Evolutionary conservation across 1,139 yeast species (phyloP), one percentile per base, ranked within the genome.

Genomic region (Protomyces gravidus): DNA sequence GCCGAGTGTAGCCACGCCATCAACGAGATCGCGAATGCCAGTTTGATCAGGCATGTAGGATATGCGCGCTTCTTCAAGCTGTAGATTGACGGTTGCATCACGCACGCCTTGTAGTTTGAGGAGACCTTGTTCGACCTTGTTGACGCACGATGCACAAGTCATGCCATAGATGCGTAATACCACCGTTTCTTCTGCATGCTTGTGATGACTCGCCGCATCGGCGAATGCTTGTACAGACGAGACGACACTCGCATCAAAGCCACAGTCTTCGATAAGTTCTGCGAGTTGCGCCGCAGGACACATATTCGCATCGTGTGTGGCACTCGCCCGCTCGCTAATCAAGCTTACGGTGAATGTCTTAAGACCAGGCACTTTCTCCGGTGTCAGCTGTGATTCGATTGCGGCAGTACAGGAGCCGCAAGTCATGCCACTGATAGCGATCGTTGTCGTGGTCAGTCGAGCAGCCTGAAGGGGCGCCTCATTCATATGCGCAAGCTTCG

Each of bases 61-160:
- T 9, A 89, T 79, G 17, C 72, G 69, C 0, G 89, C 95, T 59
- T 82, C 82, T 67, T 85, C 90, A 0, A 96, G 88, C 25, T 86
- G 76, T 27, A 87, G 75, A 1, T 95, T 85, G 2, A 89, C 87
- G 13, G 79, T 75, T 0, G 77, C 89, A 19, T 69, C 68, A 2
- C 48, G 68, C 2, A 83, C 82, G 1, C 87, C 89, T 0, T 71
- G 70, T 3, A 79, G 49, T 0, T 68, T 65, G 59, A 76, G 75
- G 28, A 88, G 71, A 1, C 83, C 81, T 21, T 72, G 71, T 1
- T 85, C 81, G 39, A 89, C 81, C 0, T 90, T 75, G 1, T 82
- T 77, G 2, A 84, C 80, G 70, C 96, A 89, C 0, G 94, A 80
- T 2, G 92, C 86, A 68, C 96, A 89, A 4, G 96, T 88, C 96